These are phyloP conservation scores for Syzygium aqueum DNA, from an alignment of 345 rosid species.

Conservation along the genomic window DNA sequence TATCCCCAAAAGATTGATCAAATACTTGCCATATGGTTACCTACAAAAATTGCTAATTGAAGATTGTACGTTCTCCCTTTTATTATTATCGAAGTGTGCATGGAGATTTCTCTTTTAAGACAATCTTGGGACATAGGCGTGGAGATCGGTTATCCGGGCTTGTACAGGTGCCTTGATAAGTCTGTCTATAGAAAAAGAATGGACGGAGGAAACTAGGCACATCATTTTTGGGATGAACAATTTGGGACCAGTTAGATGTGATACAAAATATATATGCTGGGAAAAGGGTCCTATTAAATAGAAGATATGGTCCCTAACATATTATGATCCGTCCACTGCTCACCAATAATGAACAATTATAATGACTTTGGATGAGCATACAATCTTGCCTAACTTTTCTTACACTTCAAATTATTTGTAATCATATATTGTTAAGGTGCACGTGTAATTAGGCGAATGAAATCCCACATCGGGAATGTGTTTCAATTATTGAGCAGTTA, in stretches of 20 bases:
- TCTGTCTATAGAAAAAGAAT: too few relatives aligned
- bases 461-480: too few relatives aligned
- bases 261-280: neutral
- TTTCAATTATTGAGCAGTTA: neutral
- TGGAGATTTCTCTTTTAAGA: too few relatives aligned
- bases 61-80: too few relatives aligned
- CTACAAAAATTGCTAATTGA: too few relatives aligned
- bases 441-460: too few relatives aligned
- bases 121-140: too few relatives aligned
- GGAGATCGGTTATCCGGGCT: too few relatives aligned
- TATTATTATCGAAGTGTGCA: too few relatives aligned
- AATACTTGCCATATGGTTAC: too few relatives aligned
- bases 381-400: neutral
- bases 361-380: neutral
- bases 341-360: neutral
- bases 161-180: too few relatives aligned
- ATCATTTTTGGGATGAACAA: neutral
- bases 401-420: neutral
- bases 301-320: neutral
- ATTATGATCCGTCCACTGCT: neutral
- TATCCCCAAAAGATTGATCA: neutral
- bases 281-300: neutral
- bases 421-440: neutral
- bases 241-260: neutral
- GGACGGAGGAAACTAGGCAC: neutral